These are phyloP conservation scores for Amanita muscaria DNA, from an alignment of 768 basidiomycete species.

Conservation along the genomic window DNA sequence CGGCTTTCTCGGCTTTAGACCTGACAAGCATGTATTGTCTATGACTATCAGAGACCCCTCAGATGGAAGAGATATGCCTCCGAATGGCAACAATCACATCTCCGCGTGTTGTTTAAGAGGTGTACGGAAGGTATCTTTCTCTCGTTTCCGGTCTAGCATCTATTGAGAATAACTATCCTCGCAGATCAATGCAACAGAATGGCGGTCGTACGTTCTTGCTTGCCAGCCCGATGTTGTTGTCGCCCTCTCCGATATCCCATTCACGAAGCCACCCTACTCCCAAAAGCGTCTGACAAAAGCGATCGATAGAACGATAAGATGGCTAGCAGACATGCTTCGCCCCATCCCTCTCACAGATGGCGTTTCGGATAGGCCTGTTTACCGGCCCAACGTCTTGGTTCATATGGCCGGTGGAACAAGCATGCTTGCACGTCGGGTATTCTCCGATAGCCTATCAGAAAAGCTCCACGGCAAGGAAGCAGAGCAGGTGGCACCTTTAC, in stretches of 20 bases:
- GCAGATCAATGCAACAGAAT: slow-evolving; percentile 50
- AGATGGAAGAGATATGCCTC: slow-evolving; percentile 59
- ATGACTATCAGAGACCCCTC: slow-evolving; percentile 59
- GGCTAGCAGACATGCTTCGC: slow-evolving; percentile 49
- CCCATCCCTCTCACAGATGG: background rate
- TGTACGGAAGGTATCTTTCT: slow-evolving; percentile 49
- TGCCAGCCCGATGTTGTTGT: slow-evolving; percentile 64
- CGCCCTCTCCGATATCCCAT: slow-evolving; percentile 63
- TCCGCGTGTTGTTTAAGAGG: slow-evolving; percentile 57
- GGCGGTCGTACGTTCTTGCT: slow-evolving; percentile 42
- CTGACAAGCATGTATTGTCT: slow-evolving; percentile 40
- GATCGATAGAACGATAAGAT: slow-evolving; percentile 56
- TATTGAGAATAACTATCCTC: too few species aligned
- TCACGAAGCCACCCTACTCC: slow-evolving; percentile 55
- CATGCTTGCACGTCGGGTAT: slow-evolving; percentile 50
- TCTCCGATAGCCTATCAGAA: slow-evolving; percentile 51
- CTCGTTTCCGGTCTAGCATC: too few species aligned
- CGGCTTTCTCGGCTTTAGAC: slow-evolving; percentile 49
- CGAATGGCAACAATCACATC: slow-evolving; percentile 54
- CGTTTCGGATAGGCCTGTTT: background rate
- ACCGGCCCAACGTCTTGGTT: slow-evolving; percentile 37
- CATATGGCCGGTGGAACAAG: slow-evolving; percentile 60
- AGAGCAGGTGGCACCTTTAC: slow-evolving; percentile 39
- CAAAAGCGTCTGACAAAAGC: slow-evolving; percentile 75
- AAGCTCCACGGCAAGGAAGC: slow-evolving; percentile 47